These are phyloP conservation scores for Pyrenophora teres DNA, from an alignment of 2,329 filamentous ascomycete genomes.

Conservation along the genomic window DNA sequence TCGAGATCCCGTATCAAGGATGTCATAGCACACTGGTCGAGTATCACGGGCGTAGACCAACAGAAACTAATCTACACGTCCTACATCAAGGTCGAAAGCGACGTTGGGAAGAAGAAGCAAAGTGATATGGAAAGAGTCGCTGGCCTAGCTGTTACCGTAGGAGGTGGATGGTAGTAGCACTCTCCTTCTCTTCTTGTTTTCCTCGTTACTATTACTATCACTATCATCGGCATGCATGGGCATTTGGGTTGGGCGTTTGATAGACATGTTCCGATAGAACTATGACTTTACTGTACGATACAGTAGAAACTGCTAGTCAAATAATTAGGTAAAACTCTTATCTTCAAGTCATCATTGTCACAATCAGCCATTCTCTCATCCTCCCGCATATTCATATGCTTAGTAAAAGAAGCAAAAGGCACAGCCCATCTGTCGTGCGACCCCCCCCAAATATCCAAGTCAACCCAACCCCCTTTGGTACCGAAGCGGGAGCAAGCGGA, in stretches of 20 bases:
- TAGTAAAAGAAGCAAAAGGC: too few relatives aligned
- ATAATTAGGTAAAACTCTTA: too few relatives aligned
- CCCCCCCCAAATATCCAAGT: too few relatives aligned
- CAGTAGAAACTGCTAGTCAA: too few relatives aligned
- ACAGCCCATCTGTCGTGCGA: too few relatives aligned
- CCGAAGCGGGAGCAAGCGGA: too few relatives aligned
- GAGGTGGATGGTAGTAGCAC: slow-evolving; percentile 78
- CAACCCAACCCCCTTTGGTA: too few relatives aligned
- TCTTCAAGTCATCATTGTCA: too few relatives aligned
- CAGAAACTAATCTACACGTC: slow-evolving; percentile 80
- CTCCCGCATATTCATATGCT: too few relatives aligned
- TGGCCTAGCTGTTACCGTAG: slow-evolving; percentile 86
- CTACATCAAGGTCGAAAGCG: slow-evolving; percentile 90
- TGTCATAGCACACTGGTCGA: slow-evolving; percentile 76
- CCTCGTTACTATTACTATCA: background rate
- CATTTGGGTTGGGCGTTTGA: slow-evolving; percentile 15
- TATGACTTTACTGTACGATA: too few relatives aligned
- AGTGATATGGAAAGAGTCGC: slow-evolving; percentile 80
- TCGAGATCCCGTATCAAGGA: slow-evolving; percentile 68
- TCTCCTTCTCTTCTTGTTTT: background rate
- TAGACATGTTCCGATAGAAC: background rate
- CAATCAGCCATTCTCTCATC: too few relatives aligned
- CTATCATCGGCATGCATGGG: background rate
- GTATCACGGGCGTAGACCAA: slow-evolving; percentile 70
- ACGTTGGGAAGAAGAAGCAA: slow-evolving; percentile 73